Conservation (phyloP, 106 monocot genomes). For the Phalaenopsis aphrodite region DNA sequence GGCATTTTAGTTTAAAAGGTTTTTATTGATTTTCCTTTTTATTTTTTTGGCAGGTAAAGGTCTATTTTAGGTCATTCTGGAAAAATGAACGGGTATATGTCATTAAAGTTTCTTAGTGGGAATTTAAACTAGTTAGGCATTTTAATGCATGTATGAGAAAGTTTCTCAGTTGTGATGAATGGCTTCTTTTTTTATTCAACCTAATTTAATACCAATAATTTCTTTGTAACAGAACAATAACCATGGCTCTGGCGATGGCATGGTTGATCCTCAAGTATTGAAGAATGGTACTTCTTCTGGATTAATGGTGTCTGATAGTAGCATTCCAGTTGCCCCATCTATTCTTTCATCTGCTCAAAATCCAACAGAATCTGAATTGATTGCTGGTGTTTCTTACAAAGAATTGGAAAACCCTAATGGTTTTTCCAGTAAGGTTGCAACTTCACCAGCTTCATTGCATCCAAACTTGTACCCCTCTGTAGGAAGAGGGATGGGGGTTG, state of each 20-base stretch:
- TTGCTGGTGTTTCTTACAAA: slow-evolving; percentile 29
- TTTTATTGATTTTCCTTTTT: slow-evolving; percentile 24
- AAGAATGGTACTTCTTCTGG: slow-evolving; percentile 35
- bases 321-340: slow-evolving; percentile 22
- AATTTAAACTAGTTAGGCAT: slow-evolving; percentile 5
- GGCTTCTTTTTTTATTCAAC: not conserved
- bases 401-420: slow-evolving; percentile 25
- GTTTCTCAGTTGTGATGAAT: slow-evolving; percentile 5
- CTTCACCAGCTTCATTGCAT: slow-evolving; percentile 18
- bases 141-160: slow-evolving; percentile 8
- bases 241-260: slow-evolving; percentile 26
- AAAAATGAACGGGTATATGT: slow-evolving; percentile 50
- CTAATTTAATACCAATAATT: not conserved
- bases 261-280: slow-evolving; percentile 31
- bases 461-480: slow-evolving; percentile 19
- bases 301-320: slow-evolving; percentile 28
- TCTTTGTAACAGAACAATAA: slow-evolving; percentile 41
- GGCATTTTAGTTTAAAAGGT: not conserved
- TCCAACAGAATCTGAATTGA: slow-evolving; percentile 27
- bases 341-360: slow-evolving; percentile 24
- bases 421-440: slow-evolving; percentile 22
- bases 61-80: slow-evolving; percentile 75
- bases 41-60: slow-evolving; percentile 58
- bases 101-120: slow-evolving; percentile 14
- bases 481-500: slow-evolving; percentile 16